Evolutionary conservation across 495 filamentous ascomycete genomes (phyloP).

Genomic region (Astrocystis sublimbata): DNA sequence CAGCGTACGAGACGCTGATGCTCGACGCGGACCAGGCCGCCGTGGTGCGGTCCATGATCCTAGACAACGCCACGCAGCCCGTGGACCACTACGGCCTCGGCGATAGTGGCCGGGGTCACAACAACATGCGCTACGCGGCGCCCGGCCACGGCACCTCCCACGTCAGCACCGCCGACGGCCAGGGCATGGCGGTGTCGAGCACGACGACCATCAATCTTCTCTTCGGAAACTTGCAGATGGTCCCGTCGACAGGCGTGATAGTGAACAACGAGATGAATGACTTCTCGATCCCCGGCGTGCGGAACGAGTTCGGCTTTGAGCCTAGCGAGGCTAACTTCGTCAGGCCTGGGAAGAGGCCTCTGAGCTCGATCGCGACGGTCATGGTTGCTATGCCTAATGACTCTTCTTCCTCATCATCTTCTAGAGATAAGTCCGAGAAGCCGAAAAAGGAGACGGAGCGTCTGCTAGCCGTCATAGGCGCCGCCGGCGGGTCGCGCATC

Average conservation of each 20-base stretch:
- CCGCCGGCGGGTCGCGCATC: conserved; percentile 77
- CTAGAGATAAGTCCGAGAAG: no score
- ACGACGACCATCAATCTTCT: conserved; percentile 85
- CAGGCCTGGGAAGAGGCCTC: conserved; percentile 69
- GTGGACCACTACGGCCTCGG: conserved; percentile 72
- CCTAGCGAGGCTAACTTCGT: conserved; percentile 75
- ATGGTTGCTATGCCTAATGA: conserved; percentile 58
- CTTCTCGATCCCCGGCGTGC: conserved; percentile 69
- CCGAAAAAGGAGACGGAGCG: background rate
- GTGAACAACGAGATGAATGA: conserved; percentile 91
- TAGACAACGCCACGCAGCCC: conserved; percentile 66
- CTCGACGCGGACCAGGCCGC: conserved; percentile 58
- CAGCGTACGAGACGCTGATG: conserved; percentile 59
- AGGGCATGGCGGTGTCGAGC: conserved; percentile 68
- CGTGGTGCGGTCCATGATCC: conserved; percentile 65
- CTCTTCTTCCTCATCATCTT: no score
- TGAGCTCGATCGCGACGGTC: conserved; percentile 70
- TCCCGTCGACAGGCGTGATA: conserved; percentile 78
- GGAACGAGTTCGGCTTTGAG: conserved; percentile 75
- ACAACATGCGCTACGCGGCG: conserved; percentile 35
- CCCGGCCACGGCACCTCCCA: conserved; percentile 72
- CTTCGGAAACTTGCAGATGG: conserved; percentile 76
- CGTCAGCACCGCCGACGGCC: conserved; percentile 66
- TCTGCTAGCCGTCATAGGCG: conserved; percentile 58
- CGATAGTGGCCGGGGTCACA: conserved; percentile 28